Percentiles rank a stretch among this genome's conserved stretches.
phyloP scores from a whole-genome alignment of 2,329 filamentous ascomycete genomes.

The Gnomoniopsis sp. region DNA sequence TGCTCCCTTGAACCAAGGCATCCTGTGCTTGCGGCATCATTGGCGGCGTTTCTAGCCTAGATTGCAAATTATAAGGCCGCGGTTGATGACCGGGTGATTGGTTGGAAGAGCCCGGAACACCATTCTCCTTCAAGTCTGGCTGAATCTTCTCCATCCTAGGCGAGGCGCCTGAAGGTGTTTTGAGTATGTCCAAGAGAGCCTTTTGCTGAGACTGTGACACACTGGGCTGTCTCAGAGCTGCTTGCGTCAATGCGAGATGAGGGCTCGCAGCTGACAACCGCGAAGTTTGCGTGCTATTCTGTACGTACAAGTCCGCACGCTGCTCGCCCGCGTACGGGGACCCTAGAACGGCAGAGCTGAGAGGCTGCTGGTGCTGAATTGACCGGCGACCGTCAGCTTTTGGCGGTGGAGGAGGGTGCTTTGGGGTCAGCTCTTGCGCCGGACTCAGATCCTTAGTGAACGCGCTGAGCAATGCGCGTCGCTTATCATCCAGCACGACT shows the following conservation, averaged over 20 bases:
- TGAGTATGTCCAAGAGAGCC: slow-evolving; percentile 53
- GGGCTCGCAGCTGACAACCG: slow-evolving; percentile 4
- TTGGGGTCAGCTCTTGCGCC: slow-evolving; percentile 17
- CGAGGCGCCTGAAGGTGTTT: slow-evolving; percentile 32
- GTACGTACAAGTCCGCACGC: neutral
- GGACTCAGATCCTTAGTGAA: slow-evolving; percentile 34
- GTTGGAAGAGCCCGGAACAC: slow-evolving; percentile 1
- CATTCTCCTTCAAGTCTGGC: slow-evolving; percentile 11
- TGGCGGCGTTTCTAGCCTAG: slow-evolving; percentile 23
- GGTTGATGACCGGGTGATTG: slow-evolving; percentile 11
- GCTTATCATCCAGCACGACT: slow-evolving; percentile 36
- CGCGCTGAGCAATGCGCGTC: slow-evolving; percentile 41
- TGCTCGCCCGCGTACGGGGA: slow-evolving; percentile 17
- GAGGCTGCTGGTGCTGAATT: slow-evolving; percentile 15
- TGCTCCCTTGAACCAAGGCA: slow-evolving; percentile 30
- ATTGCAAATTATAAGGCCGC: neutral
- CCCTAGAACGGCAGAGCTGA: slow-evolving; percentile 13
- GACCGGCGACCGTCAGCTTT: slow-evolving; percentile 12
- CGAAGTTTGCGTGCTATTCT: neutral
- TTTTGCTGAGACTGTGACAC: slow-evolving; percentile 41
- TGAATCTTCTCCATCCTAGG: slow-evolving; percentile 12
- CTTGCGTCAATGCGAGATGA: slow-evolving; percentile 4
- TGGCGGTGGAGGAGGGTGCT: slow-evolving; percentile 14
- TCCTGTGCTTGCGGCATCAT: slow-evolving; percentile 27
- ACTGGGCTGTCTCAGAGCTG: slow-evolving; percentile 12